Evolutionary conservation across 306 rosid species (phyloP).

Genomic region (Hippophae gyantsensis): DNA sequence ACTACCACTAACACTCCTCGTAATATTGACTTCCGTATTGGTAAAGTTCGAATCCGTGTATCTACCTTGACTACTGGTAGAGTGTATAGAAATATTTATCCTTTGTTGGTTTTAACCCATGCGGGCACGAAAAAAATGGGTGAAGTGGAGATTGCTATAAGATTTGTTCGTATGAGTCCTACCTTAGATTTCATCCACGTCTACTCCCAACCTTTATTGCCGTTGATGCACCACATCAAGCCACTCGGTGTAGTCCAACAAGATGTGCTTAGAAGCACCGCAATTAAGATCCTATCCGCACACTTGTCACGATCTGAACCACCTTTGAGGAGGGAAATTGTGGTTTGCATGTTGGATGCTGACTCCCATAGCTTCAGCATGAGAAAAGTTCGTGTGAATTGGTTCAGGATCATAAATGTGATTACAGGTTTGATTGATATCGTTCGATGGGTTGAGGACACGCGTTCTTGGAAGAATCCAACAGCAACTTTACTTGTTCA

Average conservation of each 20-base stretch:
- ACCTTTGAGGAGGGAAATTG: conserved; percentile 51
- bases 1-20: conserved; percentile 9
- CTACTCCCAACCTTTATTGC: conserved; percentile 60
- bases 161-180: conserved; percentile 41
- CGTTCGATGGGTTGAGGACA: conserved; percentile 57
- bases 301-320: conserved; percentile 73
- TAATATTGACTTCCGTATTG: conserved; percentile 48
- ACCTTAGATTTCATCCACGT: conserved; percentile 61
- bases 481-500: conserved; percentile 64
- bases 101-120: conserved; percentile 38
- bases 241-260: conserved; percentile 69
- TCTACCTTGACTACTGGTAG: conserved; percentile 56
- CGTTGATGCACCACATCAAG: conserved; percentile 74
- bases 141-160: conserved; percentile 63
- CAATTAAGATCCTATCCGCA: conserved; percentile 52
- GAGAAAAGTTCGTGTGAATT: conserved; percentile 68
- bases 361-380: conserved; percentile 69
- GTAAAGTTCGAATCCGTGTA: conserved; percentile 58
- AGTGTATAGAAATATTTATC: conserved; percentile 53
- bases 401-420: conserved; percentile 55
- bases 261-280: conserved; percentile 45
- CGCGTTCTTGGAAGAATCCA: conserved; percentile 77
- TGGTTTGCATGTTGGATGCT: conserved; percentile 60
- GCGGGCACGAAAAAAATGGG: conserved; percentile 65
- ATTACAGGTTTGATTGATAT: conserved; percentile 42